Evolutionary conservation across 306 rosid species (phyloP), one percentile per base, ranked within the genome.

Genomic region (Quercus parvula): DNA sequence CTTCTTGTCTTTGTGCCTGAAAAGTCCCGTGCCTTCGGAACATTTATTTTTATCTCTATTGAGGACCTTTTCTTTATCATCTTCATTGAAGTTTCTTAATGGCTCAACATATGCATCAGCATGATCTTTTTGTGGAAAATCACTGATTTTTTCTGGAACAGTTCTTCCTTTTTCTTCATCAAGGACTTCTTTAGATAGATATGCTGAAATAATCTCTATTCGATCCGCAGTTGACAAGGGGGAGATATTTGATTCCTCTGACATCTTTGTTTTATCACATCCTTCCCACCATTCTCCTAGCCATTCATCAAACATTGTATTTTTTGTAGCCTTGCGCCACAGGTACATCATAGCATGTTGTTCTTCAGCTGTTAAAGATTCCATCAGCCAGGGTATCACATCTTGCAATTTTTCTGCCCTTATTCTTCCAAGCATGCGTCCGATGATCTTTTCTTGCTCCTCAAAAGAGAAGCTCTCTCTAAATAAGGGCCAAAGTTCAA

Each of bases 231-330:
- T 82, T 73, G 77, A 61, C 33, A 84, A 61, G 73, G 93, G 87
- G 38, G 88, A 81, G 54, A 80, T 80, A 54, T 63, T 78, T 62
- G 94, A 81, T 71, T 82, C 86, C 62, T 89, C 83, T 69, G 35
- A 77, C 81, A 77, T 88, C 82, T 86, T 90, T 31, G 81, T 78
- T 46, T 81, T 73, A 59, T 86, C 87, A 84, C 88, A 89, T 18
- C 92, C 98, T 52, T 92, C 90, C 97, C 95, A 92, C 99, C 99
- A 95, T 79, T 90, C 98, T 76, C 85, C 84, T 78, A 91, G 78
- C 99, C 99, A 95, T 76, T 95, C 94, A 86, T 84, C 88, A 77
- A 95, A 95, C 97, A 90, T 95, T 4, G 99, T 95, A 82, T 91
- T 81, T 85, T 88, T 90, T 22, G 98, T 88, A 79, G 87, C 89